phyloP scores from a whole-genome alignment of 2,329 filamentous ascomycete species.

The Fusarium miscanthi region DNA sequence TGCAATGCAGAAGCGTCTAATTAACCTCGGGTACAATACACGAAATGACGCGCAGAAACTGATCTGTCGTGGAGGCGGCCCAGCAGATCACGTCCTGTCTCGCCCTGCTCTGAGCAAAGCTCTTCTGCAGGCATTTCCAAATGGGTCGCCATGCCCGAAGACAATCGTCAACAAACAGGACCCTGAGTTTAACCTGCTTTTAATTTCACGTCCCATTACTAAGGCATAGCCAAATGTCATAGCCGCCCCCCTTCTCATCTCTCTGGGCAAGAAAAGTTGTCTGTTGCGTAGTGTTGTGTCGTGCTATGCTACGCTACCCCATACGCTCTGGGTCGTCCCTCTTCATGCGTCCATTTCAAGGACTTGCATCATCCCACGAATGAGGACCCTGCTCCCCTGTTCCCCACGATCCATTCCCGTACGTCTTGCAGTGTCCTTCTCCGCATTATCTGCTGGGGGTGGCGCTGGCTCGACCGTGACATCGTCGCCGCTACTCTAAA shows the following conservation, averaged over 20 bases:
- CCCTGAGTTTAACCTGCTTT: conserved; percentile 33
- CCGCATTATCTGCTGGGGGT: conserved; percentile 31
- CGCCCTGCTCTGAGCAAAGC: background rate
- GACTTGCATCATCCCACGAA: conserved; percentile 39
- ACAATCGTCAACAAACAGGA: conserved; percentile 16
- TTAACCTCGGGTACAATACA: conserved; percentile 31
- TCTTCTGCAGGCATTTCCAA: conserved; percentile 25
- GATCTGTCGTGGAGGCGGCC: conserved; percentile 26
- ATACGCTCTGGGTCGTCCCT: conserved; percentile 31
- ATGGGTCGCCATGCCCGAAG: conserved; percentile 25
- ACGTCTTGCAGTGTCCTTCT: conserved; percentile 27
- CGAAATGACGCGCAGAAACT: conserved; percentile 30
- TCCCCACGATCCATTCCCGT: conserved; percentile 37
- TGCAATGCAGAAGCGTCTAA: conserved; percentile 9
- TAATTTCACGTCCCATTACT: conserved; percentile 21
- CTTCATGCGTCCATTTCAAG: conserved; percentile 33
- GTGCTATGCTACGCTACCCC: conserved; percentile 28
- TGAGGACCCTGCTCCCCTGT: conserved; percentile 16
- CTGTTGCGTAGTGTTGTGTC: conserved; percentile 2
- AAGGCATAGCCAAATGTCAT: conserved; percentile 9
- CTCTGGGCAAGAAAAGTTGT: conserved; percentile 5
- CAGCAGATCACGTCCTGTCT: conserved; percentile 31
- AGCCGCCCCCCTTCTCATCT: conserved; percentile 26
- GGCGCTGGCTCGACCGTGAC: conserved; percentile 19
- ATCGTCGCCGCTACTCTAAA: conserved; percentile 22